Conservation (phyloP, 2,329 filamentous ascomycete species). For the Pseudopyricularia cyperi region DNA sequence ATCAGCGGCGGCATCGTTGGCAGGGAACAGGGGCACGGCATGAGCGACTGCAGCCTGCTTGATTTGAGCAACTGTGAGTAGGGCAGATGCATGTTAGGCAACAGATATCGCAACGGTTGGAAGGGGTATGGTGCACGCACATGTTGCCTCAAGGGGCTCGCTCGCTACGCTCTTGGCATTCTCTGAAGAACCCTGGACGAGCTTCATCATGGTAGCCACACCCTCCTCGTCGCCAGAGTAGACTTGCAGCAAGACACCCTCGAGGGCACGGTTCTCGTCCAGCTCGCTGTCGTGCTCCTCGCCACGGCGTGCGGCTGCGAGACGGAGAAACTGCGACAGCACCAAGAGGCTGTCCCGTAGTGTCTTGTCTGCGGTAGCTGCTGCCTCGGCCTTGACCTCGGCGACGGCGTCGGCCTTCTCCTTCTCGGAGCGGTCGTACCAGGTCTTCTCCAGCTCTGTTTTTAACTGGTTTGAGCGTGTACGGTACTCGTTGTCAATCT, state of each 20-base stretch:
- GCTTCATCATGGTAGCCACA: constrained; percentile 62
- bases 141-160: constrained; percentile 54
- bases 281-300: constrained; percentile 51
- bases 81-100: neutral
- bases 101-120: neutral
- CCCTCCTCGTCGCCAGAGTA: constrained; percentile 68
- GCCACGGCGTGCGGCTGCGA: constrained; percentile 62
- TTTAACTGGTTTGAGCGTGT: constrained; percentile 43
- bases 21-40: constrained; percentile 24
- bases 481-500: constrained; percentile 61
- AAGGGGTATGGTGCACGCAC: constrained; percentile 27
- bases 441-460: constrained; percentile 44
- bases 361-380: constrained; percentile 37
- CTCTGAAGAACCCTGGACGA: constrained; percentile 61
- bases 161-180: constrained; percentile 51
- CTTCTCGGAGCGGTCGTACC: constrained; percentile 37
- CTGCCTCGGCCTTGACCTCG: constrained; percentile 41
- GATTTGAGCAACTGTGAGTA: constrained; percentile 38
- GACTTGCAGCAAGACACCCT: constrained; percentile 65
- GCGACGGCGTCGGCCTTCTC: constrained; percentile 39
- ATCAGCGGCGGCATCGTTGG: constrained; percentile 19
- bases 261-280: constrained; percentile 69
- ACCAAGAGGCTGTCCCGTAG: constrained; percentile 54
- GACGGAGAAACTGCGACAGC: constrained; percentile 67
- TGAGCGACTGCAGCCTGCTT: constrained; percentile 43